Conservation (phyloP, 768 basidiomycete genomes). For the Podaxis sp. region DNA sequence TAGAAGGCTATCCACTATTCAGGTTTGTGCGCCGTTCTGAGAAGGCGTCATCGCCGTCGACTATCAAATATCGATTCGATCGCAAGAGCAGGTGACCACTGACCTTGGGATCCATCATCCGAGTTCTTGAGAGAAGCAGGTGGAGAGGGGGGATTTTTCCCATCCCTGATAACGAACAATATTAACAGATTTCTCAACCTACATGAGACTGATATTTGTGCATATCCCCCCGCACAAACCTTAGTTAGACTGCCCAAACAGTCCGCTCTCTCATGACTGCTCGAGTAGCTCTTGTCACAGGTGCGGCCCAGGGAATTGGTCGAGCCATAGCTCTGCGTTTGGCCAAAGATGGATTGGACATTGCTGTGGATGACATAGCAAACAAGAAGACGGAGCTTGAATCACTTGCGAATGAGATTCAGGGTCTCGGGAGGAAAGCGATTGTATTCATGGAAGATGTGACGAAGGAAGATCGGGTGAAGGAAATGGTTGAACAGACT, state of each 20-base stretch:
- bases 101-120: not conserved
- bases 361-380: slow-evolving; percentile 45
- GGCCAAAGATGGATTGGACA: slow-evolving; percentile 44
- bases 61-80: too few relatives aligned
- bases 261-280: not conserved
- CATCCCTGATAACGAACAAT: too few relatives aligned
- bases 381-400: slow-evolving; percentile 26
- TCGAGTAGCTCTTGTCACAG: slow-evolving; percentile 33
- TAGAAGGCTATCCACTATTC: too few relatives aligned
- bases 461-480: slow-evolving; percentile 39
- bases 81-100: not conserved
- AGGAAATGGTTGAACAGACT: slow-evolving; percentile 34
- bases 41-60: too few relatives aligned
- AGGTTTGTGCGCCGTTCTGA: too few relatives aligned
- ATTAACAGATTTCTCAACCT: too few relatives aligned
- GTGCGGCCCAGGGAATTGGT: slow-evolving; percentile 47
- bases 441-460: slow-evolving; percentile 36
- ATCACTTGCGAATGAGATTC: slow-evolving; percentile 28
- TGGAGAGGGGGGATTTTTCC: too few relatives aligned
- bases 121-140: too few relatives aligned
- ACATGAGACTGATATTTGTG: too few relatives aligned
- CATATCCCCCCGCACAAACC: too few relatives aligned
- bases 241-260: too few relatives aligned
- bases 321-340: slow-evolving; percentile 46
- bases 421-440: slow-evolving; percentile 24